Percentiles rank a stretch among this genome's conserved stretches.
These are phyloP conservation scores for Penicillium italicum DNA, from an alignment of 2,329 filamentous ascomycete genomes.

Conservation along the genomic window DNA sequence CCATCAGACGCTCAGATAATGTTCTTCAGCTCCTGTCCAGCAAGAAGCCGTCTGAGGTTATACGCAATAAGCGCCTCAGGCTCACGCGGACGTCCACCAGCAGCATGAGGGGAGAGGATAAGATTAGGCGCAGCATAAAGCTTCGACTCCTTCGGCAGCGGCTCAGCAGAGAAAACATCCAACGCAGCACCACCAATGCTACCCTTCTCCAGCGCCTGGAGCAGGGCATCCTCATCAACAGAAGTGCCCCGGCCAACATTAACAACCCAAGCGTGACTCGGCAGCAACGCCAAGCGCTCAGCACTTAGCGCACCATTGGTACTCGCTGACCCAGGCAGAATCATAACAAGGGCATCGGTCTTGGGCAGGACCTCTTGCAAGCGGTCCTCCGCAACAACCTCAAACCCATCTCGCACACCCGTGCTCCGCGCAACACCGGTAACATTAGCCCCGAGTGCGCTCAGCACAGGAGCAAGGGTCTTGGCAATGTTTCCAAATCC, in stretches of 20 bases:
- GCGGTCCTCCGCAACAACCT: constrained; percentile 56
- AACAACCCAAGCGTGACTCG: constrained; percentile 46
- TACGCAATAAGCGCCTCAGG: constrained; percentile 56
- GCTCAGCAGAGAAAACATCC: constrained; percentile 23
- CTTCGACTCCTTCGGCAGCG: constrained; percentile 19
- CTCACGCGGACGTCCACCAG: constrained; percentile 49
- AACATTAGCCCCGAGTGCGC: constrained; percentile 56
- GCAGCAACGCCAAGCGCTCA: constrained; percentile 52
- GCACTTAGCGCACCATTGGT: constrained; percentile 55
- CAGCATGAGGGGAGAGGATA: constrained; percentile 23
- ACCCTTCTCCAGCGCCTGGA: constrained; percentile 20
- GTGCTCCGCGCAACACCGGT: constrained; percentile 55
- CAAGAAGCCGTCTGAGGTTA: constrained; percentile 59
- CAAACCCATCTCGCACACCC: constrained; percentile 57
- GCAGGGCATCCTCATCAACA: constrained; percentile 22
- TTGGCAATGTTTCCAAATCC: constrained; percentile 66
- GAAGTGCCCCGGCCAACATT: constrained; percentile 24
- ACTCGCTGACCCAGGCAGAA: constrained; percentile 57
- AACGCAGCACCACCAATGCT: constrained; percentile 21
- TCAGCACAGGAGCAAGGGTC: constrained; percentile 54
- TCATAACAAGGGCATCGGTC: constrained; percentile 66
- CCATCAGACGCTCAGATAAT: constrained; percentile 16
- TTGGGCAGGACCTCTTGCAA: constrained; percentile 52
- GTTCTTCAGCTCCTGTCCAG: constrained; percentile 59
- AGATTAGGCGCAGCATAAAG: constrained; percentile 23